Percentiles rank a stretch among this genome's conserved stretches.
These are phyloP conservation scores for Elsinoe batatas DNA, from an alignment of 2,329 filamentous ascomycete genomes.

Conservation along the genomic window DNA sequence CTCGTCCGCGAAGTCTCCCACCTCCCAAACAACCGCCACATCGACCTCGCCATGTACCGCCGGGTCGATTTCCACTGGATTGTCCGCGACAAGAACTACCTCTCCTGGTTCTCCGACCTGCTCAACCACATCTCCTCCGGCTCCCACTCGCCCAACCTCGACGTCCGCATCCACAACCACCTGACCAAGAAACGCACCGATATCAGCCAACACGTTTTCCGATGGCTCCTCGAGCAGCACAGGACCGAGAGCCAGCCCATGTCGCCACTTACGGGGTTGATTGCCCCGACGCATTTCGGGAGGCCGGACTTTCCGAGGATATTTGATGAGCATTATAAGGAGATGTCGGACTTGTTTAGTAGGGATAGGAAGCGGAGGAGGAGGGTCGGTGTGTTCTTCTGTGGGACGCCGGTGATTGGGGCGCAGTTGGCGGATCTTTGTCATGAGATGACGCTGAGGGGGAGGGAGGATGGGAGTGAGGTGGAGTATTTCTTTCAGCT, in stretches of 20 bases:
- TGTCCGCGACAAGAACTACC: slow-evolving; percentile 46
- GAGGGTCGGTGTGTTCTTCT: slow-evolving; percentile 49
- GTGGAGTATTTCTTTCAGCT: slow-evolving; percentile 50
- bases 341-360: slow-evolving; percentile 36
- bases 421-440: slow-evolving; percentile 48
- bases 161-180: slow-evolving; percentile 48
- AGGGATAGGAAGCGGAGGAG: slow-evolving; percentile 23
- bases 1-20: slow-evolving; percentile 10
- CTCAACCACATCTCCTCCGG: slow-evolving; percentile 40
- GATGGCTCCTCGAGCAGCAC: slow-evolving; percentile 48
- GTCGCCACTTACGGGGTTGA: slow-evolving; percentile 45
- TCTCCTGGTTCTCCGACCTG: slow-evolving; percentile 49
- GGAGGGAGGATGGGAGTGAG: slow-evolving; percentile 41
- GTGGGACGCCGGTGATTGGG: slow-evolving; percentile 47
- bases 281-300: slow-evolving; percentile 46
- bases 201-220: slow-evolving; percentile 46
- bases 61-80: slow-evolving; percentile 53
- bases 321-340: slow-evolving; percentile 45
- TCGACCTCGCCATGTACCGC: slow-evolving; percentile 22
- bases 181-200: slow-evolving; percentile 46
- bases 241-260: slow-evolving; percentile 42
- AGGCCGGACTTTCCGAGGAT: slow-evolving; percentile 45
- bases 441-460: slow-evolving; percentile 40
- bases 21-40: slow-evolving; percentile 22
- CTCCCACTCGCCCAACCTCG: slow-evolving; percentile 34